Evolutionary conservation across 2,329 filamentous ascomycete genomes (phyloP), one percentile per base, ranked within the genome.

Genomic region (Leptographium galeiforme): DNA sequence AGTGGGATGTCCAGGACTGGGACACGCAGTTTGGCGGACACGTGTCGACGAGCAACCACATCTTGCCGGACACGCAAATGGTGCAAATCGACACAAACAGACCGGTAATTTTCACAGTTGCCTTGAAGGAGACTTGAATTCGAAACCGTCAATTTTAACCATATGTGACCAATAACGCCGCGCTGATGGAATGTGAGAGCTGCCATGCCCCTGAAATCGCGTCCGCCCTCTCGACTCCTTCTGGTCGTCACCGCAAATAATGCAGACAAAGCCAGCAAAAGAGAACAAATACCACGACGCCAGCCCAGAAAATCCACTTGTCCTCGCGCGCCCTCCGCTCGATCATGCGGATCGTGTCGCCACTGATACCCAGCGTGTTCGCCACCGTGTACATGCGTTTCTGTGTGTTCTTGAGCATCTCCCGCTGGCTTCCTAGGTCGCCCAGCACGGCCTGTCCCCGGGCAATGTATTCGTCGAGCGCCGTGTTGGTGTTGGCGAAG

Each of bases 301-400:
- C 89, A 0, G 74, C 85, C 77, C 86, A 87, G 67, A 98, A 98
- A 39, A 98, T 95, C 89, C 90, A 97, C 70, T 96, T 97, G 67
- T 98, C 93, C 72, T 97, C 87, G 67, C 82, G 86, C 50, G 93
- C 89, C 57, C 93, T 77, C 61, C 93, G 73, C 70, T 97, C 91
- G 44, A 98, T 85, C 89, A 93, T 97, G 48, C 93, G 82, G 59
- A 98, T 98, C 2, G 93, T 98, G 66, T 97, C 91, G 19, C 91
- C 90, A 63, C 87, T 94, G 56, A 98, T 79, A 0, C 93, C 93
- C 48, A 98, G 71, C 25, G 93, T 97, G 65, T 95, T 97, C 8
- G 88, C 93, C 19, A 96, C 89, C 61, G 81, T 91, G 65, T 97
- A 97, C 50, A 98, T 74, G 65, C 83, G 82, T 67, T 85, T 85